Conservation (phyloP, 768 basidiomycete genomes). For the Cystobasidium ongulense region DNA sequence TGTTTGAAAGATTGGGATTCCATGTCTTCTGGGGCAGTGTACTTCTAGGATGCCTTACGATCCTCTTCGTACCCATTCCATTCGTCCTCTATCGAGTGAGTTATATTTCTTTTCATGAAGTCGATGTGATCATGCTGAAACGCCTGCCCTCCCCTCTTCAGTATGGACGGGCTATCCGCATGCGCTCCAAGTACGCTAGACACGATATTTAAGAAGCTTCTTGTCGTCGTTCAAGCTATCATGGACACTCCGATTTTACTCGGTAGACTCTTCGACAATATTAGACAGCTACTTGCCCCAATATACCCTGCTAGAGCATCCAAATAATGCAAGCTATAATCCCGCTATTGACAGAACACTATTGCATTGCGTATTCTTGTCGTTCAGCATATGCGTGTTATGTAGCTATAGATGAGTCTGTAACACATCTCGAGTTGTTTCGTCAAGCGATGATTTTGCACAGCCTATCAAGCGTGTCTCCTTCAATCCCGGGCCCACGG, state of each 20-base stretch:
- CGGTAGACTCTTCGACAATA: too few relatives aligned
- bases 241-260: too few relatives aligned
- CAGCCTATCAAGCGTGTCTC: too few relatives aligned
- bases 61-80: conserved; percentile 32
- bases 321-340: too few relatives aligned
- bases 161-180: conserved; percentile 17
- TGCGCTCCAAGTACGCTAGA: conserved; percentile 20
- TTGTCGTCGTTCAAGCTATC: too few relatives aligned
- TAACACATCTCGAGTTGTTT: too few relatives aligned
- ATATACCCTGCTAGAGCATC: too few relatives aligned
- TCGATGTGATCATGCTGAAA: background rate
- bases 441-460: too few relatives aligned
- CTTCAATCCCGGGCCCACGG: too few relatives aligned
- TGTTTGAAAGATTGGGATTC: conserved; percentile 27
- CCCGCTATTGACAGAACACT: too few relatives aligned
- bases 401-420: background rate
- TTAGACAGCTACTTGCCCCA: too few relatives aligned
- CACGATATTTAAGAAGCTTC: conserved; percentile 24
- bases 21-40: conserved; percentile 25
- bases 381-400: background rate
- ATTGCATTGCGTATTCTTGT: background rate
- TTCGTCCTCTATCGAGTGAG: conserved; percentile 21
- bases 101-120: background rate
- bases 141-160: background rate
- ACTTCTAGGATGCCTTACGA: conserved; percentile 21